A percentile compares a stretch with the other conserved stretches of the same genome.
phyloP scores from a whole-genome alignment of 768 basidiomycete species.

The Harrya chromipes region DNA sequence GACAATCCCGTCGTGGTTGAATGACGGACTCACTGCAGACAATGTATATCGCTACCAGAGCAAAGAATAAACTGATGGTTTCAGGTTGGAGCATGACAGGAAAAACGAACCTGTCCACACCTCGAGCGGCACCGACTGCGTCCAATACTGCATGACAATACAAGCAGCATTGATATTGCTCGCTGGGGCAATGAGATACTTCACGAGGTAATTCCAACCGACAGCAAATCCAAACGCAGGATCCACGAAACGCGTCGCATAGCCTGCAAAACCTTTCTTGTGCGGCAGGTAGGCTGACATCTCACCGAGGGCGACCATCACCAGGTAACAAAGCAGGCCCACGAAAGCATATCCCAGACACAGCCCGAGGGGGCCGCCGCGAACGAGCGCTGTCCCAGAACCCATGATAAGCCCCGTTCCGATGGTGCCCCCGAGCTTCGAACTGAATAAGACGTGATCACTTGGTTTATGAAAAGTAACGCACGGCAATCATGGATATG shows the following conservation, averaged over 20 bases:
- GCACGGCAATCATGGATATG: conserved; percentile 58
- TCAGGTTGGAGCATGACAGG: neutral
- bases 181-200: conserved; percentile 64
- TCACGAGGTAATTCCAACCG: conserved; percentile 51
- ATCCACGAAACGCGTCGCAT: conserved; percentile 67
- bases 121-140: conserved; percentile 1
- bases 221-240: conserved; percentile 64
- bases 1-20: neutral
- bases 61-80: neutral
- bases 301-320: conserved; percentile 50
- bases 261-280: conserved; percentile 60
- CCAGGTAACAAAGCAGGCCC: conserved; percentile 57
- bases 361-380: conserved; percentile 57
- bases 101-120: conserved; percentile 7
- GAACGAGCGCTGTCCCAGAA: conserved; percentile 57
- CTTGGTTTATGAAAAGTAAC: conserved; percentile 7
- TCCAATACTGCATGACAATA: conserved; percentile 4
- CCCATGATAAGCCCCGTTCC: conserved; percentile 60
- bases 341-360: conserved; percentile 44
- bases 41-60: neutral
- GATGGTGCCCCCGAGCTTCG: conserved; percentile 47
- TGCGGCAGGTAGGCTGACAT: conserved; percentile 47
- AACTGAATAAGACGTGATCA: neutral
- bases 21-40: neutral
- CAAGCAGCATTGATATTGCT: conserved; percentile 62